These are phyloP conservation scores for Epichloe brachyelytri DNA, from an alignment of 2,329 filamentous ascomycete genomes.

Conservation along the genomic window DNA sequence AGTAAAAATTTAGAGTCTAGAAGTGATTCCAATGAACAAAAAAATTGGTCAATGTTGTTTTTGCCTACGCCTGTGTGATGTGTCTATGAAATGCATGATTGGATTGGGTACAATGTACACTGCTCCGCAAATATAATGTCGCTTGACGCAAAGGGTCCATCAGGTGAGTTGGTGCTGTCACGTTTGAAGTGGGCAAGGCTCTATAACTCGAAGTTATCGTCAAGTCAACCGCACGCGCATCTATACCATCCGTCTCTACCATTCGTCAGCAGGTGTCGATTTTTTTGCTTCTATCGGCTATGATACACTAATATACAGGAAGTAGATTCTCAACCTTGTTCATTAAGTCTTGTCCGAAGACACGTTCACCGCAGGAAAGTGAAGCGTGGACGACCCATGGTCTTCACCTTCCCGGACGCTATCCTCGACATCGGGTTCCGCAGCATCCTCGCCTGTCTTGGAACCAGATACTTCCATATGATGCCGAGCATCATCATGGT, in stretches of 20 bases:
- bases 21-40: conserved; percentile 21
- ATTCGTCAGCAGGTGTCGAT: too few relatives aligned
- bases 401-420: too few relatives aligned
- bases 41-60: not conserved
- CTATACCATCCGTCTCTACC: not conserved
- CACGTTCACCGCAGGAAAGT: not conserved
- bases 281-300: not conserved
- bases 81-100: not conserved
- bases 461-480: too few relatives aligned
- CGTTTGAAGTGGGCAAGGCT: too few relatives aligned
- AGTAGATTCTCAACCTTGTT: not conserved
- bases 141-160: too few relatives aligned
- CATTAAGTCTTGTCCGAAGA: not conserved
- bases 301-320: not conserved
- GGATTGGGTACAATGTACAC: not conserved
- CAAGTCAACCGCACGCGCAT: not conserved
- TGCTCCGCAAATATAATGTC: too few relatives aligned
- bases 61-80: not conserved
- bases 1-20: conserved; percentile 35
- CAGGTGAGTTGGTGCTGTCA: too few relatives aligned
- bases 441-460: too few relatives aligned
- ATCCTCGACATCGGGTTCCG: too few relatives aligned
- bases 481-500: not conserved
- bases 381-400: too few relatives aligned
- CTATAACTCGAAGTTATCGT: too few relatives aligned